Evolutionary conservation across 257 asterid genomes (phyloP), one percentile per base, ranked within the genome.

Genomic region (Ballota nigra): DNA sequence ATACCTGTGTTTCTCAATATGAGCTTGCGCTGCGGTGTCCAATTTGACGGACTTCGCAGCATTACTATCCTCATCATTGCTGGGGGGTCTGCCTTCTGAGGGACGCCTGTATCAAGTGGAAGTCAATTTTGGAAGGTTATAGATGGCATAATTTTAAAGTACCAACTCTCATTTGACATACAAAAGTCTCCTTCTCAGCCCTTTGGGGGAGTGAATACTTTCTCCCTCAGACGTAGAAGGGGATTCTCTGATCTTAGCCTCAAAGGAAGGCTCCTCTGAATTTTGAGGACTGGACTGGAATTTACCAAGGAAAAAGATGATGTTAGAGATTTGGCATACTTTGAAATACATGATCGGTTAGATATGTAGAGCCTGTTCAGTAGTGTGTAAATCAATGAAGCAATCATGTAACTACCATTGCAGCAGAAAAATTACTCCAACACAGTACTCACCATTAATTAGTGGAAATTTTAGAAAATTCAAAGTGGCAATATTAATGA

Each of bases 1-100:
- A 20, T 79, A 95, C 99, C 96, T 85, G 80, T 95, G 97, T 81
- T 88, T 95, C 20, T 87, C 95, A 75, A 92, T 92, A 71, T 84
- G 96, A 79, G 83, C 82, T 55, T 83, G 87, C 33, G 96, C 96
- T 65, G 81, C 89, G 69, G 88, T 85, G 83, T 95, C 99, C 86
- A 95, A 72, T 77, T 92, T 92, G 81, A 92, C 89, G 22, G 89
- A 83, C 60, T 57, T 63, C 15, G 81, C 51, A 72, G 80, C 74
- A 72, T 61, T 80, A 69, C 79, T 81, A 51, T 74, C 86, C 51
- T 83, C 86, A 63, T 56, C 76, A 3, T 70, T 43, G 36, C 71
- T 86, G 66, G 72, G 83, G 53, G 88, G 56, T 74, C 72, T 78
- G 57, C 84, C 84, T 75, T 79, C 92, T 22, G 88, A 82, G 23